Base-by-base conservation (phyloP, 352 stramenopile genomes). In the Phytophthora fragariae region DNA sequence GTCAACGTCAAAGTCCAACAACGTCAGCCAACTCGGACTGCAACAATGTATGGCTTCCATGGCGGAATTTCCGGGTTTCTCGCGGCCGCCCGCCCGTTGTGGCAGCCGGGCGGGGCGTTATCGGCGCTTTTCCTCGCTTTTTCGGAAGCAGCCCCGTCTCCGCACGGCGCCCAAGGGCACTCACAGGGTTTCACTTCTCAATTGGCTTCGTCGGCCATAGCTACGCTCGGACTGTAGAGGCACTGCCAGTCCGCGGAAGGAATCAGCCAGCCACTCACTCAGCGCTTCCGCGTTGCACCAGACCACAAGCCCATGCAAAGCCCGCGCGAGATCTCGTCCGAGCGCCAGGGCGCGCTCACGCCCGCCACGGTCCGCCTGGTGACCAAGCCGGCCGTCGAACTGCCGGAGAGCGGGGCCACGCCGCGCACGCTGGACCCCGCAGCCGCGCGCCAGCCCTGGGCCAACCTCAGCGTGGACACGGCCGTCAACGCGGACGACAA, bases 381-480 rank as follows among this genome's bases (percentile, higher is more conserved):
- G 10, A 71, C 61, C 62, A 92, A 91, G 60, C 62, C 81, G 14
- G 81, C 62, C 10, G 71, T 73, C 9, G 75, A 77, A 21, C 24
- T 72, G 29, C 55, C 75, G 1, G 73, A 76, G 21, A 75, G 71
- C 33, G 83, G 83, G 44, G 75, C 80, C 41, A 92, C 85, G 15
- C 85, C 85, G 47, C 85, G 85, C 53, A 75, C 69, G 49, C 81
- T 92, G 31, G 85, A 92, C 70, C 69, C 72, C 1, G 10, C 72
- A 3, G 74, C 78, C 37, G 70, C 70, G 55, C 80, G 80, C 53
- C 88, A 85, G 60, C 82, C 87, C 0, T 94, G 87, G 87, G 85
- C 87, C 58, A 91, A 92, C 57, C 81, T 94, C 49, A 92, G 82
- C 56, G 76, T 94, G 7, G 87, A 92, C 75, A 94, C 87, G 39